Percentiles rank a stretch among this genome's conserved stretches.
Conservation (phyloP, 2,329 filamentous ascomycete genomes). For the Ophiostoma piceae region DNA sequence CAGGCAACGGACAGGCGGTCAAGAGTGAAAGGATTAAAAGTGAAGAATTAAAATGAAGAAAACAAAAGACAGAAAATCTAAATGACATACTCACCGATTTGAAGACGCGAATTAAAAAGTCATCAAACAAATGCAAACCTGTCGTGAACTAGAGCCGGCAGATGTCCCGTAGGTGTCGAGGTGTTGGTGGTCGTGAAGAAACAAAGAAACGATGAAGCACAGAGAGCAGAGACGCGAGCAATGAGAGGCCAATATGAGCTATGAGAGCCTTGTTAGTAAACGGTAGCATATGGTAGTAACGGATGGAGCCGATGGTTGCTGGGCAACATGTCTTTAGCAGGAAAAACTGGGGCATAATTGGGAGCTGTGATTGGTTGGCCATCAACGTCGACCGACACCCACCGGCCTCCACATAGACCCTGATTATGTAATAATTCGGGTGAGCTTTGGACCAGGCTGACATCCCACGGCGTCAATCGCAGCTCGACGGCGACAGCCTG, state of each 20-base stretch:
- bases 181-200: slow-evolving; percentile 16
- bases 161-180: slow-evolving; percentile 10
- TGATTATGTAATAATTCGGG: slow-evolving; percentile 19
- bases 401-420: not conserved
- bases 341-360: slow-evolving; percentile 2
- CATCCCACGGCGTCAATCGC: slow-evolving; percentile 7
- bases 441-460: slow-evolving; percentile 18
- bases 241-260: not conserved
- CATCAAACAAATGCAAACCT: slow-evolving; percentile 4
- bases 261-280: not conserved
- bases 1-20: not conserved
- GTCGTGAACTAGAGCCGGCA: not conserved
- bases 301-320: slow-evolving; percentile 21
- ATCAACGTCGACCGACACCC: not conserved
- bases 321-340: slow-evolving; percentile 19
- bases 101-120: not conserved
- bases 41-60: not conserved
- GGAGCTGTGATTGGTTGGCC: slow-evolving; percentile 22
- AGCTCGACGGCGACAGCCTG: not conserved
- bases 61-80: not conserved
- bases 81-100: not conserved
- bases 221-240: slow-evolving; percentile 1
- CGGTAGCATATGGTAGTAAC: not conserved
- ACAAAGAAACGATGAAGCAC: not conserved
- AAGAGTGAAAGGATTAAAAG: not conserved